Base-by-base conservation (phyloP, 495 filamentous ascomycete species). In the Daldinia loculata region DNA sequence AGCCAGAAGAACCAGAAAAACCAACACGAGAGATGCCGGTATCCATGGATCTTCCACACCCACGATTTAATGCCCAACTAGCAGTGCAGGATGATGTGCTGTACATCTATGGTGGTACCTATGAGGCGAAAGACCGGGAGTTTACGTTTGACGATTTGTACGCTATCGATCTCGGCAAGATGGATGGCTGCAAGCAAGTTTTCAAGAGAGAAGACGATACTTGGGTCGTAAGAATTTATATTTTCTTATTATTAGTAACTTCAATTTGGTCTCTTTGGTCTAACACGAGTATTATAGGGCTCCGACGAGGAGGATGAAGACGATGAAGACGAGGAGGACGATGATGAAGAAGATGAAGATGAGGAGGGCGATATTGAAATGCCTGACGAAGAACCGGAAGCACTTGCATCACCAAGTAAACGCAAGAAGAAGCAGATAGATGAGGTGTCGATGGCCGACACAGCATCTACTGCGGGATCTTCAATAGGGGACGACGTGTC, bases 111-210 rank as follows among this genome's bases (percentile, higher is more conserved):
- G 94, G 95, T 19, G 95, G 95, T 14, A 99, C 93, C 0, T 97
- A 92, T 72, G 95, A 99, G 75, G 94, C 95, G 79, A 94, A 92
- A 22, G 95, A 98, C 74, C 87, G 91, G 17, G 95, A 99, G 77
- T 97, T 91, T 74, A 97, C 92, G 1, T 96, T 97, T 79, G 93
- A 97, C 76, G 95, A 98, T 73, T 84, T 98, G 84, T 95, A 93
- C 76, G 90, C 92, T 9, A 89, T 98, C 70, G 93, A 98, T 76
- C 84, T 98, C 36, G 93, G 90, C 56, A 96, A 94, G 78, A 81
- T 98, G 63, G 94, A 98, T 75, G 95, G 95, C 12, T 92, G 94
- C 69, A 92, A 92, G 79, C 90, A 96, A 77, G 85, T 95, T 52
- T 99, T 94, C 80, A 91, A 87, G 73, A 82, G 91, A 48, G 92